These are phyloP conservation scores for Paecilomyces sp. DNA, from an alignment of 2,329 filamentous ascomycete genomes.

Conservation along the genomic window DNA sequence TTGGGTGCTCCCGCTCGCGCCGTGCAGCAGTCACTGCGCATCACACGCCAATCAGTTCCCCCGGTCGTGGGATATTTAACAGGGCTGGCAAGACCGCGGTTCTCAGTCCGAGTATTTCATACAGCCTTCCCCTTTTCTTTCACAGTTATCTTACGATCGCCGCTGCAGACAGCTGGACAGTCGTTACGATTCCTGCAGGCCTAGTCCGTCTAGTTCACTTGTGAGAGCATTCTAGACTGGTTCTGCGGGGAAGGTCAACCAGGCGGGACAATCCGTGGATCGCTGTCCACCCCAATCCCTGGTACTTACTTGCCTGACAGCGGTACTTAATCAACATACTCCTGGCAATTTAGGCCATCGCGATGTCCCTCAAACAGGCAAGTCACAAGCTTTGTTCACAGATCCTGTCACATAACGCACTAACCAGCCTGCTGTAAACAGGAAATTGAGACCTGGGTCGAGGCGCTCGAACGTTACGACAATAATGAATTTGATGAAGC, in stretches of 20 bases:
- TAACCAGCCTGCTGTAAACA: constrained; percentile 27
- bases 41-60: background rate
- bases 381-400: constrained; percentile 9
- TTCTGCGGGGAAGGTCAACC: background rate
- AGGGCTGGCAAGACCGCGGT: background rate
- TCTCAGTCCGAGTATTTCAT: background rate
- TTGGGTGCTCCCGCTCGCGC: background rate
- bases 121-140: background rate
- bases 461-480: constrained; percentile 85
- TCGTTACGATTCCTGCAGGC: background rate
- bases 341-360: constrained; percentile 7
- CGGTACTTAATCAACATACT: background rate
- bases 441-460: constrained; percentile 99
- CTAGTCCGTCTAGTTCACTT: background rate
- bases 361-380: constrained; percentile 58
- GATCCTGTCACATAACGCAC: background rate
- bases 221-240: background rate
- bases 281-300: background rate
- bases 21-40: background rate
- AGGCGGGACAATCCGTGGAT: background rate
- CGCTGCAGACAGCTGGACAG: background rate
- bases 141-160: background rate
- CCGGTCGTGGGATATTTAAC: background rate
- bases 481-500: constrained; percentile 95
- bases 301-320: background rate